Conservation (phyloP, 2,329 filamentous ascomycete species). For the Penicillium sp. region DNA sequence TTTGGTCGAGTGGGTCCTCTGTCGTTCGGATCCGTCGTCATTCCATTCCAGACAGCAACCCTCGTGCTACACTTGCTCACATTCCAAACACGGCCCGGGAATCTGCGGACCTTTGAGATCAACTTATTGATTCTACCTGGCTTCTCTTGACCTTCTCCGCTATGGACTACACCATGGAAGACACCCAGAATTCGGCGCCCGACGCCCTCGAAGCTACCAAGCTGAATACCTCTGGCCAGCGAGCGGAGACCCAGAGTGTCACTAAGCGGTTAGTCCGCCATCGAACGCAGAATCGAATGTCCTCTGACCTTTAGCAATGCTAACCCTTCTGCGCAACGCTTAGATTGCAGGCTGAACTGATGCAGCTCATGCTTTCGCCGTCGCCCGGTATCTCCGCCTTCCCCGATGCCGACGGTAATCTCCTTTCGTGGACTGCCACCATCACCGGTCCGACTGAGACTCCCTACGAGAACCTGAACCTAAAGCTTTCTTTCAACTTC, state of each 20-base stretch:
- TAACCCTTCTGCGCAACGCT: not conserved
- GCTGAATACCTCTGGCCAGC: slow-evolving; percentile 59
- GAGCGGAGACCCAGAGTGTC: slow-evolving; percentile 72
- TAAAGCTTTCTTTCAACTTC: slow-evolving; percentile 93
- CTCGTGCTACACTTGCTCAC: slow-evolving; percentile 27
- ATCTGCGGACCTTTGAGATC: slow-evolving; percentile 17
- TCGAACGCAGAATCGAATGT: not conserved
- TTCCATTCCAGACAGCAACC: slow-evolving; percentile 42
- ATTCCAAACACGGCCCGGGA: slow-evolving; percentile 23
- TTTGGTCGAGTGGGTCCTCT: slow-evolving; percentile 25
- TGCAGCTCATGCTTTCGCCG: slow-evolving; percentile 96
- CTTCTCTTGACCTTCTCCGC: slow-evolving; percentile 7
- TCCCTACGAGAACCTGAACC: slow-evolving; percentile 82
- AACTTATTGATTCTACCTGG: slow-evolving; percentile 3
- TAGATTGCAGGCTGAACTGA: slow-evolving; percentile 94
- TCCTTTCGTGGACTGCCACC: slow-evolving; percentile 91
- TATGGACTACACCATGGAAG: slow-evolving; percentile 62
- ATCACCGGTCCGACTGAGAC: slow-evolving; percentile 91
- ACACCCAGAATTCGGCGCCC: slow-evolving; percentile 70
- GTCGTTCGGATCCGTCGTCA: slow-evolving; percentile 34
- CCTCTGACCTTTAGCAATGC: not conserved
- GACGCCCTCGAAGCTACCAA: slow-evolving; percentile 66
- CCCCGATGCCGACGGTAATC: slow-evolving; percentile 84
- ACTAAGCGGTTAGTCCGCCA: slow-evolving; percentile 68
- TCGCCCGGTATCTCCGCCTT: slow-evolving; percentile 95